Conservation (phyloP, 352 stramenopile genomes). For the Poterioochromonas sp. region DNA sequence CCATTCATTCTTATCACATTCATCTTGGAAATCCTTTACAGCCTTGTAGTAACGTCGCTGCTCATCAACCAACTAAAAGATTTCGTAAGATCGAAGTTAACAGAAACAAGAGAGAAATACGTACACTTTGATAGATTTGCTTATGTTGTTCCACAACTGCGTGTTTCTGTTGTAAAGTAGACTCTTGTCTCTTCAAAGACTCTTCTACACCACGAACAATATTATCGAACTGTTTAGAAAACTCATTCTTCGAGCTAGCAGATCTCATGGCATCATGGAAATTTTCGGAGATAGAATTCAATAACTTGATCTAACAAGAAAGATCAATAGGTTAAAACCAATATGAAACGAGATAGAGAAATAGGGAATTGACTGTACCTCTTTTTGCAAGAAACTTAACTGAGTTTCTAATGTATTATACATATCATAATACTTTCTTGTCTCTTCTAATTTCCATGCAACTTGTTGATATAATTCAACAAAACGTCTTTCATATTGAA, state of each 20-base stretch:
- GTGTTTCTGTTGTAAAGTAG: slow-evolving; percentile 24
- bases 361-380: slow-evolving; percentile 20
- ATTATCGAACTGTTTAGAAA: slow-evolving; percentile 61
- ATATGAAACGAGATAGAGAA: background rate
- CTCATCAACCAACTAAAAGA: slow-evolving; percentile 37
- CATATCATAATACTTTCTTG: slow-evolving; percentile 68
- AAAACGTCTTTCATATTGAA: slow-evolving; percentile 79
- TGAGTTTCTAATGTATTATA: slow-evolving; percentile 73
- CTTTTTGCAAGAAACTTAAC: slow-evolving; percentile 66
- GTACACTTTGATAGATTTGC: slow-evolving; percentile 24
- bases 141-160: slow-evolving; percentile 35
- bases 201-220: slow-evolving; percentile 58
- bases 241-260: slow-evolving; percentile 55
- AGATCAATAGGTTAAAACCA: background rate
- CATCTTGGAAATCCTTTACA: slow-evolving; percentile 71
- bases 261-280: slow-evolving; percentile 64
- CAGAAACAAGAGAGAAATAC: background rate
- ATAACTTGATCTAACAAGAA: slow-evolving; percentile 51
- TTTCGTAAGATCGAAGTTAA: background rate
- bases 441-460: slow-evolving; percentile 71
- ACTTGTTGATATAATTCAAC: slow-evolving; percentile 73
- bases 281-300: slow-evolving; percentile 69
- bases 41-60: slow-evolving; percentile 61
- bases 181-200: slow-evolving; percentile 60
- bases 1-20: slow-evolving; percentile 71